Percentiles rank a stretch among this genome's conserved stretches.
These are phyloP conservation scores for Funneliformis caledonium DNA, from an alignment of 371 early-diverging fungal species.

Conservation along the genomic window DNA sequence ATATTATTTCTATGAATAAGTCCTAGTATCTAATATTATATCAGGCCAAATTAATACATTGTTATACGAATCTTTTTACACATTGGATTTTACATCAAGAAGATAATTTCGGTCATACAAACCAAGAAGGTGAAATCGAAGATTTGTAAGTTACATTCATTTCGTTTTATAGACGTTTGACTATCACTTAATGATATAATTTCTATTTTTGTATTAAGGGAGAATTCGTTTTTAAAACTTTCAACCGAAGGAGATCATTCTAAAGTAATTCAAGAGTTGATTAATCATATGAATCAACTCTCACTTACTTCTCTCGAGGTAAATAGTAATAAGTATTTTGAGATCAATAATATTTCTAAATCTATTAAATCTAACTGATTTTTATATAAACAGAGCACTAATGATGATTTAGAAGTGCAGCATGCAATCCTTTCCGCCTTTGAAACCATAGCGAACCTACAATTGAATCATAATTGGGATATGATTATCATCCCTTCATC, in stretches of 20 bases:
- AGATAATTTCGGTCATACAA: too few relatives aligned
- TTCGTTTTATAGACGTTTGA: neutral
- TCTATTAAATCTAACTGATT: neutral
- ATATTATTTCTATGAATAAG: neutral
- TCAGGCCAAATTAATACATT: slow-evolving; percentile 49
- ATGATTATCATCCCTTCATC: slow-evolving; percentile 60
- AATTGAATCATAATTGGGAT: slow-evolving; percentile 52
- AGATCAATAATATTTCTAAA: neutral
- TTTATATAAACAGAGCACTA: slow-evolving; percentile 52
- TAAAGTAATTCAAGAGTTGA: slow-evolving; percentile 53
- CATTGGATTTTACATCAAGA: slow-evolving; percentile 50
- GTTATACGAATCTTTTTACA: slow-evolving; percentile 51
- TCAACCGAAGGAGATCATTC: slow-evolving; percentile 58
- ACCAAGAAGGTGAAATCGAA: neutral
- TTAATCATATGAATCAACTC: slow-evolving; percentile 55
- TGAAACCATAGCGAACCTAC: slow-evolving; percentile 57
- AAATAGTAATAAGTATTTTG: neutral
- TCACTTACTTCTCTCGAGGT: slow-evolving; percentile 34
- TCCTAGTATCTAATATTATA: neutral
- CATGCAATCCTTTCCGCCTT: slow-evolving; percentile 62
- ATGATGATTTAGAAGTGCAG: slow-evolving; percentile 55
- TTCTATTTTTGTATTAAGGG: slow-evolving; percentile 32
- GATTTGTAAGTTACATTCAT: neutral
- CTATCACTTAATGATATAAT: neutral
- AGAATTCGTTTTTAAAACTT: slow-evolving; percentile 54